phyloP scores from a whole-genome alignment of 1,284 basidiomycete species.

The Mrakiaceae sp. region DNA sequence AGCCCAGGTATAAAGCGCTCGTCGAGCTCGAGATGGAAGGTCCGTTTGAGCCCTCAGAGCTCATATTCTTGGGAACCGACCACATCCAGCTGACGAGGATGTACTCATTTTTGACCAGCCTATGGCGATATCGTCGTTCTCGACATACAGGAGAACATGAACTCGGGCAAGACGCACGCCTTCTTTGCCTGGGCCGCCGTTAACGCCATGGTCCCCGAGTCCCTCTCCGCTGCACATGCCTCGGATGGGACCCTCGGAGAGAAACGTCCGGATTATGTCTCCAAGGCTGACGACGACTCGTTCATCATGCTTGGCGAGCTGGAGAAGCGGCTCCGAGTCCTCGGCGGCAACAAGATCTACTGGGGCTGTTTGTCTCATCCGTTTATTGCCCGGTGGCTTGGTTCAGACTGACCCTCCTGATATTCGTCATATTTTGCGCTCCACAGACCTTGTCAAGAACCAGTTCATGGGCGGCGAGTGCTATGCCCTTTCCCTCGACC shows the following conservation, averaged over 20 bases:
- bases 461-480: constrained; percentile 93
- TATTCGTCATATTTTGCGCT: neutral
- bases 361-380: constrained; percentile 58
- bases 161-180: constrained; percentile 39
- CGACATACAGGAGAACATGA: constrained; percentile 42
- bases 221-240: constrained; percentile 30
- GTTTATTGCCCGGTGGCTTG: neutral
- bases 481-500: constrained; percentile 79
- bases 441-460: constrained; percentile 70
- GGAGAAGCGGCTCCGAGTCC: constrained; percentile 65
- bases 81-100: constrained; percentile 4
- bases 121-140: constrained; percentile 47
- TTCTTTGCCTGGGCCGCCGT: constrained; percentile 54
- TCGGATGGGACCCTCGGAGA: constrained; percentile 20
- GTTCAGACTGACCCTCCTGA: neutral
- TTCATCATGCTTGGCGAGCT: constrained; percentile 90
- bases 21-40: constrained; percentile 85
- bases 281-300: constrained; percentile 88
- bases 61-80: neutral
- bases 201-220: constrained; percentile 76
- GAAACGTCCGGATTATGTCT: constrained; percentile 65
- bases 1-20: constrained; percentile 62
- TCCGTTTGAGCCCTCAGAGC: constrained; percentile 37
- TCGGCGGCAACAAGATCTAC: constrained; percentile 64
- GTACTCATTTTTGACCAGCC: constrained; percentile 39